A percentile compares a stretch with the other conserved stretches of the same genome.
phyloP scores from a whole-genome alignment of 2,329 filamentous ascomycete species.

The Bipolaris gigantea region DNA sequence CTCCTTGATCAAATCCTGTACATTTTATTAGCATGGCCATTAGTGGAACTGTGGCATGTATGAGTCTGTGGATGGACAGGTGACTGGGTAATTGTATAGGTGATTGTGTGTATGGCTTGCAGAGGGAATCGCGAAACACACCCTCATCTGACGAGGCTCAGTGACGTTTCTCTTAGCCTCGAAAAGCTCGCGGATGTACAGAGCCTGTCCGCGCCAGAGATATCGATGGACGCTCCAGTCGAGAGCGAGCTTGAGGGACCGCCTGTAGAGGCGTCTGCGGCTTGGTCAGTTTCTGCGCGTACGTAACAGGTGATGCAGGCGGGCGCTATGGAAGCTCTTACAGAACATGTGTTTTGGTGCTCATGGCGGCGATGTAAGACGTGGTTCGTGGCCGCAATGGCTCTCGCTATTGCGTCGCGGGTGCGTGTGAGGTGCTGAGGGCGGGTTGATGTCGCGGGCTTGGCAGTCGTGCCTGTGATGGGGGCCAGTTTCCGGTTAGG shows the following conservation, averaged over 20 bases:
- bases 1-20: slow-evolving; percentile 78
- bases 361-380: slow-evolving; percentile 39
- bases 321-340: slow-evolving; percentile 24
- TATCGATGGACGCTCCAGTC: slow-evolving; percentile 95
- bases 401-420: slow-evolving; percentile 24
- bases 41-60: background rate
- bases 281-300: slow-evolving; percentile 32
- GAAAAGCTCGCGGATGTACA: slow-evolving; percentile 94
- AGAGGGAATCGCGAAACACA: slow-evolving; percentile 48
- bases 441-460: slow-evolving; percentile 30
- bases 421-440: slow-evolving; percentile 18
- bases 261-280: slow-evolving; percentile 76
- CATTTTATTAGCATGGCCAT: slow-evolving; percentile 23
- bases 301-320: slow-evolving; percentile 8
- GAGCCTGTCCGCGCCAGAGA: slow-evolving; percentile 91
- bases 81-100: background rate
- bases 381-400: slow-evolving; percentile 35
- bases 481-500: slow-evolving; percentile 29
- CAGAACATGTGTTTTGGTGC: slow-evolving; percentile 45
- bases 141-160: slow-evolving; percentile 83
- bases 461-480: slow-evolving; percentile 29
- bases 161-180: slow-evolving; percentile 86
- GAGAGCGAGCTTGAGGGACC: slow-evolving; percentile 87
- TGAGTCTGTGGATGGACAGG: background rate
- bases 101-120: background rate